Evolutionary conservation across 2,329 filamentous ascomycete genomes (phyloP).

Genomic region (Sclerotinia nivalis): DNA sequence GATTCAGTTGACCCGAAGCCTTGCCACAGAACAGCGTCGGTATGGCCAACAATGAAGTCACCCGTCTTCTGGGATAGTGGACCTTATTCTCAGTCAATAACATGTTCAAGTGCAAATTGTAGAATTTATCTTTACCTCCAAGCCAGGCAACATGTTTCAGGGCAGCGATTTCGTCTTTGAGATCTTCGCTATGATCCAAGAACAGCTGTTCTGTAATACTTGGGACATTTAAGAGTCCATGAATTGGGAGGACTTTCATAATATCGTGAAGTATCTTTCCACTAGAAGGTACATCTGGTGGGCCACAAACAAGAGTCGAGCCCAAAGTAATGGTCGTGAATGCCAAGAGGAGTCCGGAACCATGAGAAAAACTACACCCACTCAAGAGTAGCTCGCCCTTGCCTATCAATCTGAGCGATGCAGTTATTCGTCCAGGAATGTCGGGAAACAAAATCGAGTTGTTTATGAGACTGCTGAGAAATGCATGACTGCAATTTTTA

Average conservation of each 20-base stretch:
- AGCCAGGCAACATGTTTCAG: slow-evolving; percentile 32
- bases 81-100: background rate
- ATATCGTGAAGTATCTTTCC: slow-evolving; percentile 30
- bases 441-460: background rate
- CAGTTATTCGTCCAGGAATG: background rate
- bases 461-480: slow-evolving; percentile 43
- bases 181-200: slow-evolving; percentile 25
- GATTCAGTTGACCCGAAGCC: slow-evolving; percentile 38
- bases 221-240: slow-evolving; percentile 29
- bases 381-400: background rate
- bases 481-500: slow-evolving; percentile 51
- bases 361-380: slow-evolving; percentile 29
- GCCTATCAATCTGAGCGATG: background rate
- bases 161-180: slow-evolving; percentile 20
- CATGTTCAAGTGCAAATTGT: background rate
- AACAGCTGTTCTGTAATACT: slow-evolving; percentile 29
- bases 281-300: slow-evolving; percentile 22
- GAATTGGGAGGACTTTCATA: slow-evolving; percentile 32
- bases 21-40: background rate
- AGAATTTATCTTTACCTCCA: slow-evolving; percentile 26
- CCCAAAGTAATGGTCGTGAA: slow-evolving; percentile 15
- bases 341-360: slow-evolving; percentile 25
- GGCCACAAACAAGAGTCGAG: slow-evolving; percentile 23
- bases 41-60: background rate
- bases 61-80: slow-evolving; percentile 12